A percentile compares a stretch with the other conserved stretches of the same genome.
Conservation (phyloP, 257 asterid genomes). For the Rhazya stricta region DNA sequence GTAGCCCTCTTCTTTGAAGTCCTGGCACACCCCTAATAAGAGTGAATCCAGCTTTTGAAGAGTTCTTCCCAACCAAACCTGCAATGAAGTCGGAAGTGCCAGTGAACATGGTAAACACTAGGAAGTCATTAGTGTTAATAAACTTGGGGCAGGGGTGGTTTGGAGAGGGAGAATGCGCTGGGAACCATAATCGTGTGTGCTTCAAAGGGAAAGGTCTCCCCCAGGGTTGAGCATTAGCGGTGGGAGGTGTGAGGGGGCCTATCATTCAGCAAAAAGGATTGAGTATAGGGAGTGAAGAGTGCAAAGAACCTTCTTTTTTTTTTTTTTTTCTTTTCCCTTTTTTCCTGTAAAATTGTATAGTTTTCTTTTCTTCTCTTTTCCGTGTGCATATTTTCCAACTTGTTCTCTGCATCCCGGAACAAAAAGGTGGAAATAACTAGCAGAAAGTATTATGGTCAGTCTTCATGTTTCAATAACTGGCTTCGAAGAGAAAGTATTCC, state of each 20-base stretch:
- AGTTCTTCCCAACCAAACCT: conserved; percentile 97
- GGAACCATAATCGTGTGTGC: not conserved
- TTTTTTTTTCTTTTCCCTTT: too few species aligned
- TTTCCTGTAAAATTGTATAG: too few species aligned
- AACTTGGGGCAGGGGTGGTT: not conserved
- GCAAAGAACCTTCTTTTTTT: not conserved
- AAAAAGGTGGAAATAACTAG: not conserved
- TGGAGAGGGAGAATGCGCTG: not conserved
- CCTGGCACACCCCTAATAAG: conserved; percentile 81
- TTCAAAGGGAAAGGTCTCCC: not conserved
- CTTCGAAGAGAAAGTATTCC: not conserved
- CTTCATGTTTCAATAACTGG: not conserved
- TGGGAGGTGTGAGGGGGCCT: not conserved
- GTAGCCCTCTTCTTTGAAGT: conserved; percentile 81
- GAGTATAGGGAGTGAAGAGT: not conserved
- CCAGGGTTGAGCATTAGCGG: not conserved
- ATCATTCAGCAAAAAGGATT: not conserved
- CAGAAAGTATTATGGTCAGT: not conserved
- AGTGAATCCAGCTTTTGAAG: conserved; percentile 93
- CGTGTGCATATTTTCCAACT: not conserved
- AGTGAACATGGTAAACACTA: not conserved
- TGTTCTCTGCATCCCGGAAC: not conserved
- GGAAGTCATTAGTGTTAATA: not conserved
- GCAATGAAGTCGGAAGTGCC: conserved; percentile 23
- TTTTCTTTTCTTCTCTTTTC: not conserved